Evolutionary conservation across 2,329 filamentous ascomycete species (phyloP), one percentile per base, ranked within the genome.

Genomic region (Botryotinia narcissicola): DNA sequence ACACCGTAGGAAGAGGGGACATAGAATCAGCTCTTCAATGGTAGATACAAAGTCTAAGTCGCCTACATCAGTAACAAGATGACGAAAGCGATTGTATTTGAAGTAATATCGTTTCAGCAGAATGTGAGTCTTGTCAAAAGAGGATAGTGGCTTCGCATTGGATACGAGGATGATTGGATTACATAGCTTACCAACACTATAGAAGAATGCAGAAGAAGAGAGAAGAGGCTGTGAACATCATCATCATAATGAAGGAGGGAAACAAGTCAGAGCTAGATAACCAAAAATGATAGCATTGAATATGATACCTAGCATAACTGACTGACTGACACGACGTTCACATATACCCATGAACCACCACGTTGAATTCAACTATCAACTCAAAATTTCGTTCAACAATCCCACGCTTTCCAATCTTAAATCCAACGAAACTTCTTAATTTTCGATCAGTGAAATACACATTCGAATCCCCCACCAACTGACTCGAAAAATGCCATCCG

Each of bases 351-450:
- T 51, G 4, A n/a, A 7, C 25, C 2, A 51, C 7, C 48, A n/a
- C 12, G 12, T 51, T 25, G 5, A 16, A 12, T 7, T 51, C 3
- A 51, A 51, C 14, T n/a, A n/a, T 51, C 3, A 51, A 51, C n/a
- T n/a, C 12, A 7, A 12, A n/a, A 5, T n/a, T 7, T 14, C 12
- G 0, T 51, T 12, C 5, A 1, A 16, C 12, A n/a, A n/a, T 51
- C 22, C 22, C 9, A 12, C 46, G 9, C 46, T 25, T 22, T 25
- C 22, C 1, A 48, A n/a, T 54, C 48, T 16, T 25, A n/a, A 16
- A n/a, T 54, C 12, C 0, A 35, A 35, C 4, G 29, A 16, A 16
- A 14, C 22, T 14, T 5, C 0, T 51, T 9, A 25, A 48, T 48
- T 0, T 20, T 20, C 44, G 18, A 46, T 20, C 44, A 46, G 18